Base-by-base conservation (phyloP, 2,329 filamentous ascomycete genomes). In the Ceratocystis alfenasii region DNA sequence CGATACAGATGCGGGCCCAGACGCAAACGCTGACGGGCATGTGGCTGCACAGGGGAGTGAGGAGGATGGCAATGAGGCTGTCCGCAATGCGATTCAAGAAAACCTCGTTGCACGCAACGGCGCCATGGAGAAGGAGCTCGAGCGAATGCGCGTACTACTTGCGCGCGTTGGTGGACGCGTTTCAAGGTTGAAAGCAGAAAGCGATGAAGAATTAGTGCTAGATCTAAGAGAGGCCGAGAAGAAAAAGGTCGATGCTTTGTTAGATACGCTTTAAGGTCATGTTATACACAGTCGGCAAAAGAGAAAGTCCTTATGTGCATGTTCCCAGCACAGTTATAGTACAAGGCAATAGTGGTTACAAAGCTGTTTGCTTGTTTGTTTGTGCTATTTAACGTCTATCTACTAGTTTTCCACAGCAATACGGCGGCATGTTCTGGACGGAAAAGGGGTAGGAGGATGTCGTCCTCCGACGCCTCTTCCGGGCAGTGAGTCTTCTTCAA, bases 41-140 rank as follows among this genome's bases (percentile, higher is more conserved):
- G 10, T 36, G 33, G 33, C 0, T 36, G 33, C 33, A 12, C 33
- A 36, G 10, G 33, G 2, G 33, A 36, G 33, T 4, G 33, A 8
- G 10, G 33, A 64, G 5, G 65, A 63, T 10, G 44, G 55, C 3
- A 65, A 64, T 22, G 71, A 66, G 28, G 70, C 72, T 2, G 44
- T 74, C 71, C 69, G 75, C 69, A 69, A 74, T 69, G 70, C 74
- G 6, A 75, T 87, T 5, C 87, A 90, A 72, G 80, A 83, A 67
- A 89, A 89, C 72, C 73, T 90, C 2, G 79, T 87, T 1, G 86
- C 83, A 63, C 81, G 82, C 41, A 82, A 87, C 71, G 84, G 85
- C 1, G 80, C 84, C 61, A 73, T 90, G 8, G 86, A 87, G 72
- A 77, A 76, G 64, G 87, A 90, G 74, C 75, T 90, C 65, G 82